These are phyloP conservation scores for Amylostereum chailletii DNA, from an alignment of 1,284 basidiomycete species.

Conservation along the genomic window DNA sequence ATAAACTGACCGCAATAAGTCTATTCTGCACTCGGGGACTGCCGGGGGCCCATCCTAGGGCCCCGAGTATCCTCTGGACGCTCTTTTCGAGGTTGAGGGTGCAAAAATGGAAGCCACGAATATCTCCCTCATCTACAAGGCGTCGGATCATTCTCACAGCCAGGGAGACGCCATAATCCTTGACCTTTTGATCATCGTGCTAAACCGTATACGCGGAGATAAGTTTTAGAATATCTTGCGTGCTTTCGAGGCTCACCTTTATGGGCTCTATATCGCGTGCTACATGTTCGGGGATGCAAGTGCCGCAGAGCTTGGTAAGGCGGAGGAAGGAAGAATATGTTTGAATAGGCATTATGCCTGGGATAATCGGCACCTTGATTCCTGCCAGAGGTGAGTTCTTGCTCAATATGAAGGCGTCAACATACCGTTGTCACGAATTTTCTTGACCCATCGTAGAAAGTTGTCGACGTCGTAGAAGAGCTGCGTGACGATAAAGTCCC, in stretches of 20 bases:
- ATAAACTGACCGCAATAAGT: conserved; percentile 54
- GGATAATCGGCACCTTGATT: conserved; percentile 86
- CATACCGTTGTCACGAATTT: conserved; percentile 66
- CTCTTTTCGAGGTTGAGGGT: conserved; percentile 98
- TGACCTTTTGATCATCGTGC: conserved; percentile 88
- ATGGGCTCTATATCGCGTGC: conserved; percentile 71
- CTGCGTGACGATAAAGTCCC: conserved; percentile 95
- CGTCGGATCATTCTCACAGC: conserved; percentile 70
- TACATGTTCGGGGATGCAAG: conserved; percentile 67
- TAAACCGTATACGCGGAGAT: conserved; percentile 19
- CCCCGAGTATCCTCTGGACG: conserved; percentile 81
- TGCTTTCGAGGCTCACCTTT: conserved; percentile 41
- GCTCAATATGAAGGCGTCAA: not conserved
- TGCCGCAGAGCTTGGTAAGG: conserved; percentile 84
- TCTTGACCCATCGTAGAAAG: conserved; percentile 74
- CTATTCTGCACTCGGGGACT: conserved; percentile 42
- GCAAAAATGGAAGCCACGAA: conserved; percentile 89
- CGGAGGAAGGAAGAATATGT: conserved; percentile 91
- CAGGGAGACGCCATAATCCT: conserved; percentile 79
- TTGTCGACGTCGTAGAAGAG: conserved; percentile 92
- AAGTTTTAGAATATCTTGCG: not conserved
- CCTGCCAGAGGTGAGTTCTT: conserved; percentile 36
- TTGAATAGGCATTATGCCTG: conserved; percentile 98
- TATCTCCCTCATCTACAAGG: conserved; percentile 45
- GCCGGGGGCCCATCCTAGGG: conserved; percentile 58